phyloP scores from a whole-genome alignment of 495 filamentous ascomycete species.

The Talaromyces nanjingensis region DNA sequence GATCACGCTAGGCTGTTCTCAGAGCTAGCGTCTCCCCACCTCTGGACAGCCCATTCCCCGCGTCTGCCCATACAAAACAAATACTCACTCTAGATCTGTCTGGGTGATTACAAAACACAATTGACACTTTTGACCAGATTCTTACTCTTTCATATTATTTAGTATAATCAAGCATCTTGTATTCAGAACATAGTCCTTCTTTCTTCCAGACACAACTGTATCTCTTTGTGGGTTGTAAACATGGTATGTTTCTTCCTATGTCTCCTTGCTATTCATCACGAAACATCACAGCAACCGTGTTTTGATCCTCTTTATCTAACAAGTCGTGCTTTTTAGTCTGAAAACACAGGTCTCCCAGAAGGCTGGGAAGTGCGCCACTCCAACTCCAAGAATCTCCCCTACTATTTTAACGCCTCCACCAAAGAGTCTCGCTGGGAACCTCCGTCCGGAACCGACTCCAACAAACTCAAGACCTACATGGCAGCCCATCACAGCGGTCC shows the following conservation, averaged over 20 bases:
- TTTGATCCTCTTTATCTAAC: background rate
- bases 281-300: background rate
- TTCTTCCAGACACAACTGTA: background rate
- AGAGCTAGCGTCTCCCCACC: background rate
- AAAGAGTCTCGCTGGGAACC: slow-evolving; percentile 93
- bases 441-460: slow-evolving; percentile 74
- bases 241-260: slow-evolving; percentile 7
- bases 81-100: background rate
- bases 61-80: slow-evolving; percentile 2
- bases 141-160: background rate
- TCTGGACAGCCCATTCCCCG: background rate
- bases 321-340: slow-evolving; percentile 32
- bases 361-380: slow-evolving; percentile 94
- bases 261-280: background rate
- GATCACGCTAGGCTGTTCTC: background rate
- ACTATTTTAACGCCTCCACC: slow-evolving; percentile 85
- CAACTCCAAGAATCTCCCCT: slow-evolving; percentile 94
- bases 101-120: background rate
- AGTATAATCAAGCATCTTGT: background rate
- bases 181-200: background rate
- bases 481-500: slow-evolving; percentile 64
- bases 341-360: slow-evolving; percentile 68
- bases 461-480: slow-evolving; percentile 91
- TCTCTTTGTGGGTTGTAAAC: slow-evolving; percentile 2
- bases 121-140: background rate